Base-by-base conservation (phyloP, 2,329 filamentous ascomycete species). In the Fusarium pseudocircinatum region DNA sequence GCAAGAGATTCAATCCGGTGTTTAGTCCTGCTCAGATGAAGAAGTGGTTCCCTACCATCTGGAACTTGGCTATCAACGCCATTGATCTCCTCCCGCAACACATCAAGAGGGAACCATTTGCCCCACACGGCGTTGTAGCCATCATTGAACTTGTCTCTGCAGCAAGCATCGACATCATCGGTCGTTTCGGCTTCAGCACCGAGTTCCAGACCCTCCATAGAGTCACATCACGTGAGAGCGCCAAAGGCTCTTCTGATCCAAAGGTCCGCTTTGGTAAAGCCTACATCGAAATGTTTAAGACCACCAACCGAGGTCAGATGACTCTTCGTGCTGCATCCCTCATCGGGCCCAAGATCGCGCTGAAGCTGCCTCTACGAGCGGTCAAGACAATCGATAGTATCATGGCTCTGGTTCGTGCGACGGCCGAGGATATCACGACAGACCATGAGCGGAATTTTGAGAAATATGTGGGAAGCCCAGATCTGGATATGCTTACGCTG, bases 381-480 rank as follows among this genome's bases (percentile, higher is more conserved):
- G 53, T 57, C 16, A 57, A 57, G 26, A 57, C 53, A 2, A 57
- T 57, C 7, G 13, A 57, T 3, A 34, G 39, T 20, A 57, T 57
- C 28, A 57, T 57, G 53, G 26, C 26, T 20, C 1, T 57, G 16
- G 53, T 57, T 6, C 37, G 28, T 34, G 28, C 39, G 1, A 57
- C 39, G 4, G 53, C 53, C 0, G 37, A 44, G 22, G 53, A 44
- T 7, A 18, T 57, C 4, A 42, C 39, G 1, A 14, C 6, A 6
- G 39, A 44, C 3, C 53, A 57, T 7, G 28, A 57, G 22, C 16
- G 13, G 0, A 57, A 57, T 24, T 16, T 44, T 0, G 37, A 16
- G 9, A 24, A 43, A 11, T 44, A 44, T 20, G 7, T 11, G n/a
- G 22, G 5, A 20, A 2, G 4, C 0, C 2, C 16, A 0, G 26